phyloP scores from a whole-genome alignment of 306 rosid genomes.

The Castanopsis chinensis region DNA sequence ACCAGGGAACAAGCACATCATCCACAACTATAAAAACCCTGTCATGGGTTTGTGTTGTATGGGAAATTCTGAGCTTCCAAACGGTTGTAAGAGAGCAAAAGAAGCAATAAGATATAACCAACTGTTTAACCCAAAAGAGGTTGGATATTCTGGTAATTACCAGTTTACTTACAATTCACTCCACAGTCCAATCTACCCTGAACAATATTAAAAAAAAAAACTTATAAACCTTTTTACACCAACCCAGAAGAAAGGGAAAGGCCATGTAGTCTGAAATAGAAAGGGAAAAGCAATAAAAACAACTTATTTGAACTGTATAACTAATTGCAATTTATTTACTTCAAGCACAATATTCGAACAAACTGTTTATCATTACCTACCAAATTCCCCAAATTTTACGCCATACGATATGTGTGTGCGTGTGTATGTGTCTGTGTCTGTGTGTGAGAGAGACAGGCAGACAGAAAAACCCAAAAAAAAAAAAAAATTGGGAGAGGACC shows the following conservation, averaged over 20 bases:
- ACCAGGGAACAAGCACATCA: conserved; percentile 10
- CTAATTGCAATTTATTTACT: conserved; percentile 32
- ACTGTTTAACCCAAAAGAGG: conserved; percentile 16
- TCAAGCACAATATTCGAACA: conserved; percentile 41
- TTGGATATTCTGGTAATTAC: conserved; percentile 28
- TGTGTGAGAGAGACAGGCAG: conserved; percentile 2
- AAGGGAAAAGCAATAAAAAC: neutral
- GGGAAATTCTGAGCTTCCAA: conserved; percentile 18
- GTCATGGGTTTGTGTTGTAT: conserved; percentile 9
- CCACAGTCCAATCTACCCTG: conserved; percentile 38
- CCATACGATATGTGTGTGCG: conserved; percentile 19
- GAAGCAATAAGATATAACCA: conserved; percentile 2
- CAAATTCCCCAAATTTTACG: conserved; percentile 41
- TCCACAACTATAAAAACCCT: conserved; percentile 6
- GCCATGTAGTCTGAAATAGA: conserved; percentile 11
- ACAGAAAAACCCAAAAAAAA: too few relatives aligned
- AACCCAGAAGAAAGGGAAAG: conserved; percentile 21
- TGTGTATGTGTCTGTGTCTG: neutral
- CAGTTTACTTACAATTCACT: conserved; percentile 67
- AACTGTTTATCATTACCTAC: conserved; percentile 41
- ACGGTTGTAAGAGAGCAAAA: conserved; percentile 17
- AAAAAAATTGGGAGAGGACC: conserved; percentile 1
- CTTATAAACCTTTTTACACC: conserved; percentile 16
- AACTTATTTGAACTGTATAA: neutral
- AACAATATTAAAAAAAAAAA: neutral